Conservation (phyloP, 176 grass and related monocot species). For the Hyparrhenia diplandra region DNA sequence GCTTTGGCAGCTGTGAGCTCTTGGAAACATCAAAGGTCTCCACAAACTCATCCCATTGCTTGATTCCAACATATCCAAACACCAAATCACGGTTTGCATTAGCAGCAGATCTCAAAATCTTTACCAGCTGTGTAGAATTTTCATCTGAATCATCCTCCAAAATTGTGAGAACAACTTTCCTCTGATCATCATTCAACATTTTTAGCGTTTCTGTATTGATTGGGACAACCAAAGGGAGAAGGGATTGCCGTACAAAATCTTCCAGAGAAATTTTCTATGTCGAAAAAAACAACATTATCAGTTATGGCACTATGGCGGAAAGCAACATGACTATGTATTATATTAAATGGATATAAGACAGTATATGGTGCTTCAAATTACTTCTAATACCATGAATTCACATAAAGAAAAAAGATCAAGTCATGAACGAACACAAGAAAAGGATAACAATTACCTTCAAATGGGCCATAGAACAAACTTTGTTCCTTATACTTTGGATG, state of each 20-base stretch:
- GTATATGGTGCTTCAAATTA: not conserved
- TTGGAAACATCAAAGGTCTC: conserved; percentile 85
- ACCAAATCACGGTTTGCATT: conserved; percentile 88
- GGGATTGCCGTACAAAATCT: conserved; percentile 80
- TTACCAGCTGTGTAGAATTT: conserved; percentile 65
- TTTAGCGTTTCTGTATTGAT: conserved; percentile 87
- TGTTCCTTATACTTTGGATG: conserved; percentile 83
- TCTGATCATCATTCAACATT: conserved; percentile 72
- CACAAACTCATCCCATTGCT: conserved; percentile 87
- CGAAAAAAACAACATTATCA: conserved; percentile 5
- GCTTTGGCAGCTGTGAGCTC: conserved; percentile 72
- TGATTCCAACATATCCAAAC: conserved; percentile 83
- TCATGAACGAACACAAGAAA: not conserved
- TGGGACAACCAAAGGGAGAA: conserved; percentile 82
- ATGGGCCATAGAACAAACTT: conserved; percentile 90
- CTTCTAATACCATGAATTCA: not conserved
- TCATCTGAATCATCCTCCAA: conserved; percentile 74
- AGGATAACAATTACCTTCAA: conserved; percentile 66
- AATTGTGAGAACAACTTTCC: conserved; percentile 87
- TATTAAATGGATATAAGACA: not conserved
- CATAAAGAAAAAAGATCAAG: not conserved
- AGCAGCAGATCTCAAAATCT: conserved; percentile 83
- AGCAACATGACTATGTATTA: not conserved
- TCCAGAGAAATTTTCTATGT: conserved; percentile 83
- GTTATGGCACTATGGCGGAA: not conserved